Base-by-base conservation (phyloP, 306 rosid species). In the Prunus mongolica region DNA sequence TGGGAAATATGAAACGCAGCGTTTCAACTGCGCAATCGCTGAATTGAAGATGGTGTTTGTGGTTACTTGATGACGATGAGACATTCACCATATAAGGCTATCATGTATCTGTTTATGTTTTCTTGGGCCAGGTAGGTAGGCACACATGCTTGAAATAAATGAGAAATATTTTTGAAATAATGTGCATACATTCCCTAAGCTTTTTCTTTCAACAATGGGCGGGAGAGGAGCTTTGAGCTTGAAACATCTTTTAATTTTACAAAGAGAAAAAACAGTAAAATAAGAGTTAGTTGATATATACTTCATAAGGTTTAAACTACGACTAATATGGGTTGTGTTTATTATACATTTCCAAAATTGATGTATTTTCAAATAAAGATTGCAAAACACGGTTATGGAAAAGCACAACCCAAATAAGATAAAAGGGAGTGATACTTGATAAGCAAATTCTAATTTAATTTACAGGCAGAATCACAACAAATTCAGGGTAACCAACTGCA, bases 1-100 rank as follows among this genome's bases (percentile, higher is more conserved):
- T 6, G 76, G 14, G 72, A 71, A 63, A 32, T 54, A 3, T 25
- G 24, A 78, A 81, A 85, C 88, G 89, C 74, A 64, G 83, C 88
- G 89, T 88, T 81, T 74, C 3, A 62, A 9, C 14, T 2, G 77
- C 80, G 80, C 86, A 22, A 66, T 16, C 1, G 51, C 12, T 50
- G 45, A 41, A 13, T 44, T 60, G 54, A 22, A 34, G 80, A 18
- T 18, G 60, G 63, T 11, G 69, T 2, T 63, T 52, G 69, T 61
- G 3, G 57, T 8, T 32, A 60, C 6, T 41, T 2, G 47, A 46
- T 6, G 77, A 19, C 47, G 69, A 19, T 46, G 70, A 41, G 69
- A 25, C 52, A 44, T 66, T n/a, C 54, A 3, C 30, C 45, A 38
- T 60, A 2, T 24, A 6, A 13, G 38, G 52, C 52, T 3, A 14